Base-by-base conservation (phyloP, 371 early-diverging fungal species). In the Circinella minor region DNA sequence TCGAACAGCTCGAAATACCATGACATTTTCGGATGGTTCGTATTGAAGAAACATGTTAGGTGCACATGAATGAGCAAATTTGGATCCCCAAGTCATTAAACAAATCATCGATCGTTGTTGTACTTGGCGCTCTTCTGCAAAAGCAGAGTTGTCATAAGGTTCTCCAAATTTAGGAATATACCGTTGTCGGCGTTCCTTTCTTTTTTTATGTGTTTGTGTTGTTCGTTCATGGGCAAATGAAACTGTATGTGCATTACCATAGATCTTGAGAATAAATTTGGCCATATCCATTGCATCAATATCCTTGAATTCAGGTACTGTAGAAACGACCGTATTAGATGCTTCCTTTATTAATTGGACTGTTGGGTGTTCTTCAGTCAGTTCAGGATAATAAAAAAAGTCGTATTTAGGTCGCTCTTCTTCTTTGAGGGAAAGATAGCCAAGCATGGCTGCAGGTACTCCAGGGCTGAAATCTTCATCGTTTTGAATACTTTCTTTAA, bases 181-280 rank as follows among this genome's bases (percentile, higher is more conserved):
- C 10, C 34, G 46, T 6, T 62, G 71, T 36, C 79, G 67, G 3
- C 84, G 79, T 49, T 61, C 64, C 61, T 70, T 74, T 18, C 71
- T 75, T 8, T 47, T 39, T 6, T 65, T 47, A 48, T 84, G 84
- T 0, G 82, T 84, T 10, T 71, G 72, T 5, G 49, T 17, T 49
- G 65, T 71, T 61, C 84, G 74, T 10, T 46, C 66, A 55, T 73
- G 65, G 10, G 72, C 70, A 10, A 73, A 65, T 4, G 81, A 71
- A 13, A 84, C 79, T 0, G 84, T 84, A 57, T 84, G 84, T 3
- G 84, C 84, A 67, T 84, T 84, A 14, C 73, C 77, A 36, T 84
- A 84, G n/a, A 84, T 84, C 55, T 81, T 82, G 51, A 84, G 74
- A n/a, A 81, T 74, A 66, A 84, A 84, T 1, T 54, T 43, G 15